A percentile compares a stretch with the other conserved stretches of the same genome.
phyloP scores from a whole-genome alignment of 805 yeast genomes.

The Zygosaccharomyces bisporus region DNA sequence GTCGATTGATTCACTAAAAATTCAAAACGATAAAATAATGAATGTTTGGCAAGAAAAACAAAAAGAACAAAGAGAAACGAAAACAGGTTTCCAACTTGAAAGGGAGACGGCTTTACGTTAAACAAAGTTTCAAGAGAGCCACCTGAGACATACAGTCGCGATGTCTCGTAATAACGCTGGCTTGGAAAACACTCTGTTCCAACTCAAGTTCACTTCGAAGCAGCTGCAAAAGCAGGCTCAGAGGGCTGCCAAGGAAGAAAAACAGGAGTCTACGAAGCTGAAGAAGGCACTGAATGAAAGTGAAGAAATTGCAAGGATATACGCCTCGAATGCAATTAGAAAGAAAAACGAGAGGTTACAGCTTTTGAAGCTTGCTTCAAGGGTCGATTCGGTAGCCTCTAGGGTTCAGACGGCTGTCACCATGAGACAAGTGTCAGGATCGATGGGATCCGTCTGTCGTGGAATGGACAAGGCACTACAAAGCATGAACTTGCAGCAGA shows the following conservation, averaged over 20 bases:
- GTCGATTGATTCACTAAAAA: neutral
- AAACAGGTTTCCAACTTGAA: too few relatives aligned
- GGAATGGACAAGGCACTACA: slow-evolving; percentile 97
- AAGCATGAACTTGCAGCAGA: slow-evolving; percentile 90
- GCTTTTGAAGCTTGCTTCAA: slow-evolving; percentile 72
- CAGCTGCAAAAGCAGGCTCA: slow-evolving; percentile 86
- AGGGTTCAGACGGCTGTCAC: slow-evolving; percentile 97
- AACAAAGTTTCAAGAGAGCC: too few relatives aligned
- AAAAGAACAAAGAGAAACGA: neutral
- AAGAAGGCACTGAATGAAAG: slow-evolving; percentile 52
- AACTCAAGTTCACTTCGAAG: slow-evolving; percentile 78
- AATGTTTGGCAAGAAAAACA: too few relatives aligned
- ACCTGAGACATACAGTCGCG: neutral
- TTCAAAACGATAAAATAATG: too few relatives aligned
- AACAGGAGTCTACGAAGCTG: slow-evolving; percentile 78
- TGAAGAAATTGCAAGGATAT: slow-evolving; percentile 86
- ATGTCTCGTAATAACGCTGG: slow-evolving; percentile 36
- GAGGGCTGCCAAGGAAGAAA: slow-evolving; percentile 87
- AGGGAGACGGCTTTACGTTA: too few relatives aligned
- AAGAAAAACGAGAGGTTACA: slow-evolving; percentile 84
- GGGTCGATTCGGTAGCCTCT: slow-evolving; percentile 94
- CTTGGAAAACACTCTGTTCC: slow-evolving; percentile 36
- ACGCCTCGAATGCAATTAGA: slow-evolving; percentile 94
- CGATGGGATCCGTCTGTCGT: slow-evolving; percentile 86
- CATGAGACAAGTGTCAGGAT: slow-evolving; percentile 91